Conservation (phyloP, 306 rosid genomes). For the Vigna nakashimae region DNA sequence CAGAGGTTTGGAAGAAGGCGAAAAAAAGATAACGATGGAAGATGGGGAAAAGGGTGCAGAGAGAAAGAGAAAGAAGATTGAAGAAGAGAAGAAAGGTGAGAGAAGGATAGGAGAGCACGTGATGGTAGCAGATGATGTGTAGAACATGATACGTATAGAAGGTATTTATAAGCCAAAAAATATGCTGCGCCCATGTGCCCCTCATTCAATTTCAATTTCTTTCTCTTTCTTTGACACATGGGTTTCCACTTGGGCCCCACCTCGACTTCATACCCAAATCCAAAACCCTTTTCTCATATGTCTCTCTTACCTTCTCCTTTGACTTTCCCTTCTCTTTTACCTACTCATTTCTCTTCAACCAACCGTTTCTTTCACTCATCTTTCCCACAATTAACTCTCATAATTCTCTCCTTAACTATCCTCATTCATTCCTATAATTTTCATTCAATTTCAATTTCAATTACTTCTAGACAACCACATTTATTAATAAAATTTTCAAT, state of each 20-base stretch:
- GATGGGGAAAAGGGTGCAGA: neutral
- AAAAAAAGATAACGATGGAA: constrained; percentile 35
- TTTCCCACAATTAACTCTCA: neutral
- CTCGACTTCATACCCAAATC: constrained; percentile 54
- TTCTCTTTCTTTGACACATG: constrained; percentile 44
- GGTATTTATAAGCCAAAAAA: constrained; percentile 62
- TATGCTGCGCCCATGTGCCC: constrained; percentile 59
- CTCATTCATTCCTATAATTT: too few relatives aligned
- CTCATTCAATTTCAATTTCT: constrained; percentile 34
- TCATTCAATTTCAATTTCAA: too few relatives aligned
- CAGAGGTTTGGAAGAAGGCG: constrained; percentile 47
- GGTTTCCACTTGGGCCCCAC: constrained; percentile 34
- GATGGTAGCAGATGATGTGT: constrained; percentile 50
- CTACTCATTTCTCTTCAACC: neutral
- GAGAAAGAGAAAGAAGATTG: neutral
- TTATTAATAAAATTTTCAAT: too few relatives aligned
- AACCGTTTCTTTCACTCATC: neutral
- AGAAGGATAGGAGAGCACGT: constrained; percentile 46
- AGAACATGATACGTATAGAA: constrained; percentile 34
- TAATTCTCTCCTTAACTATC: too few relatives aligned
- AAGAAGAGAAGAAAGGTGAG: neutral
- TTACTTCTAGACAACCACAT: too few relatives aligned
- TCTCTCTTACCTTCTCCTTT: constrained; percentile 36
- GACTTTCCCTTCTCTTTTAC: constrained; percentile 19
- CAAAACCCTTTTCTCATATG: constrained; percentile 48